Evolutionary conservation across 2,329 filamentous ascomycete species (phyloP), one percentile per base, ranked within the genome.

Genomic region (Monilinia aucupariae): DNA sequence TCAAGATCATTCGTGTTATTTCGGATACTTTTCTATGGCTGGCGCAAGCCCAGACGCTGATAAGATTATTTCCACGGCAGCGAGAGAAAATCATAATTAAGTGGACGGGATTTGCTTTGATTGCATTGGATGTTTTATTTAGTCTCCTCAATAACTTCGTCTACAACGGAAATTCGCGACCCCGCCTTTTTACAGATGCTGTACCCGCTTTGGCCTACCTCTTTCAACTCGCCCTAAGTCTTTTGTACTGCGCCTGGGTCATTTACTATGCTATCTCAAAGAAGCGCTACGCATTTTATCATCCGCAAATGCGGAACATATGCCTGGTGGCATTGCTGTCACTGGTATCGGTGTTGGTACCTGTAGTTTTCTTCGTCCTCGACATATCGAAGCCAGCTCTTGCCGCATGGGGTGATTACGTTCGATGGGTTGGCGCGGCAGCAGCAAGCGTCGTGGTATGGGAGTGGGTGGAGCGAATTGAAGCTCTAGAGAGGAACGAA

Each of bases 11-110:
- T 64, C 88, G 92, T 68, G 85, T 97, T 69, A 91, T 99, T 67
- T 97, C 93, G 22, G 92, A 96, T 75, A 92, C 94, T 0, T 97
- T 97, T 75, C 81, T 99, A 37, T 97, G 94, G 93, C 85, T 99
- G 47, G 94, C 94, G 1, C 94, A 99, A 76, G 93, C 96, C 1
- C 94, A 99, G 78, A 99, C 94, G 0, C 78, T 99, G 64, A 97
- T 97, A 70, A 89, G 94, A 60, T 81, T 99, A 1, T 99, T 99
- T 70, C 94, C 94, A 9, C 90, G 94, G 41, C 93, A 97, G 73
- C 90, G 96, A 72, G 94, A 99, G 77, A 97, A 97, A 77, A 87
- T 97, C 59, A 90, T 97, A 68, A 99, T 99, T 78, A 97, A 97
- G 78, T 99, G 93, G 93, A 91, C 93, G 20, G 94, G 93, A 1